Base-by-base conservation (phyloP, 768 basidiomycete species). In the Podaxis sp. region DNA sequence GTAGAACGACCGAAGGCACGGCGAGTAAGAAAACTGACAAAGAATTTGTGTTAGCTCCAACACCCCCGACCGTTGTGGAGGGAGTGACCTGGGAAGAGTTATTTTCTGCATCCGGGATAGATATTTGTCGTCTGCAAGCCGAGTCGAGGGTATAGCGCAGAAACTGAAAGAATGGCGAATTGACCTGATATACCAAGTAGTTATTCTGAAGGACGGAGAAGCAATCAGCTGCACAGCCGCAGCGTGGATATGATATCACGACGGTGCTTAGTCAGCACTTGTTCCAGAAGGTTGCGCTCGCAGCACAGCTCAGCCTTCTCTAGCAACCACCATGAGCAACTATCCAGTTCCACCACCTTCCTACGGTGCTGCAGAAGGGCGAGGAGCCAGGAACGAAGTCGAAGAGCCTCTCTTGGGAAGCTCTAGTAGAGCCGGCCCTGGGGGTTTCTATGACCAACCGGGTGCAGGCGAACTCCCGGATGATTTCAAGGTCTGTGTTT, bases 401-500 rank as follows among this genome's bases (percentile, higher is more conserved):
- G 69, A 71, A 1, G 82, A 89, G 64, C 90, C 89, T 1, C 75
- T 93, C 40, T 79, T 91, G 25, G 80, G 79, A 46, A 76, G 82
- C 25, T 72, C 83, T 19, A 79, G 84, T 63, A 76, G 74, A 46
- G 72, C 63, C 47, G 73, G 78, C 17, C 73, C 73, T 17, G 79
- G 80, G 29, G 87, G 77, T n/a, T 81, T 87, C 66, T 91, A 83
- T 66, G 85, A 94, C 75, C 91, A 94, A 67, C 88, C 93, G 4
- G 79, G 76, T 27, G 77, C 76, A 37, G 91, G 84, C 52, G 93
- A 94, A 66, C 69, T 94, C 52, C 93, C 93, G 0, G 95, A 96
- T 69, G 96, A 97, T 74, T 97, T 97, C 85, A 94, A 96, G 84
- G 92, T 92, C 63, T 24, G 76, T 25, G 13, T 46, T 15, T 54